A percentile compares a stretch with the other conserved stretches of the same genome.
These are phyloP conservation scores for Torulaspora pretoriensis DNA, from an alignment of 1,139 yeast species.

Conservation along the genomic window DNA sequence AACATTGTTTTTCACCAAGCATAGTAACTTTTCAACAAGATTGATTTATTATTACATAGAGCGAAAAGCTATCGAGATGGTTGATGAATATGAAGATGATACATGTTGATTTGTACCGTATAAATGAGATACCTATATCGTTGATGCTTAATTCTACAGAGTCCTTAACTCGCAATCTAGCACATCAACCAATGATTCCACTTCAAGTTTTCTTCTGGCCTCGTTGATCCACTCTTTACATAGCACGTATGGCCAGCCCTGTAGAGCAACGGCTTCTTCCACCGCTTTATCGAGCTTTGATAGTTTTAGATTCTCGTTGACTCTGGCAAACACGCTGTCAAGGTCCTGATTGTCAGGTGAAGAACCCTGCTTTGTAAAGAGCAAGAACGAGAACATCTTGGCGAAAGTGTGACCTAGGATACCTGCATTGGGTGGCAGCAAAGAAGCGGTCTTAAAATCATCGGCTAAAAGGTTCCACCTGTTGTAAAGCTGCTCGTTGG, in stretches of 20 bases:
- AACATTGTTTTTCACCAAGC: not conserved
- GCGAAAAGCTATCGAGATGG: constrained; percentile 3
- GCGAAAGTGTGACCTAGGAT: constrained; percentile 88
- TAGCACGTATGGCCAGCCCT: constrained; percentile 89
- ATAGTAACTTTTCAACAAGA: not conserved
- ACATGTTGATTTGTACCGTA: constrained; percentile 1
- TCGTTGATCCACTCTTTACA: constrained; percentile 90
- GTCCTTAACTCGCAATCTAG: constrained; percentile 41
- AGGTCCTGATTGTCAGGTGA: constrained; percentile 78
- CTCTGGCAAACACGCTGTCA: constrained; percentile 84
- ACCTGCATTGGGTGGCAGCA: constrained; percentile 94
- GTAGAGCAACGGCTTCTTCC: constrained; percentile 82
- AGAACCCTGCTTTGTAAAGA: constrained; percentile 59
- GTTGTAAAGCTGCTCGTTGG: constrained; percentile 62
- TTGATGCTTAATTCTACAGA: constrained; percentile 16
- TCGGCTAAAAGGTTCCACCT: constrained; percentile 78
- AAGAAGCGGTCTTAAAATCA: constrained; percentile 81
- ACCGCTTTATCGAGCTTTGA: constrained; percentile 85
- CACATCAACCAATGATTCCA: constrained; percentile 66
- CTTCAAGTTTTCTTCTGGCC: constrained; percentile 84
- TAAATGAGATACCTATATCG: constrained; percentile 9
- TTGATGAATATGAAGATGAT: constrained; percentile 5
- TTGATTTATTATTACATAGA: not conserved
- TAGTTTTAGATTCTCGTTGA: constrained; percentile 67
- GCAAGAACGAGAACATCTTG: constrained; percentile 64